Conservation (phyloP, 2,329 filamentous ascomycete genomes). For the Aspergillus awamori region DNA sequence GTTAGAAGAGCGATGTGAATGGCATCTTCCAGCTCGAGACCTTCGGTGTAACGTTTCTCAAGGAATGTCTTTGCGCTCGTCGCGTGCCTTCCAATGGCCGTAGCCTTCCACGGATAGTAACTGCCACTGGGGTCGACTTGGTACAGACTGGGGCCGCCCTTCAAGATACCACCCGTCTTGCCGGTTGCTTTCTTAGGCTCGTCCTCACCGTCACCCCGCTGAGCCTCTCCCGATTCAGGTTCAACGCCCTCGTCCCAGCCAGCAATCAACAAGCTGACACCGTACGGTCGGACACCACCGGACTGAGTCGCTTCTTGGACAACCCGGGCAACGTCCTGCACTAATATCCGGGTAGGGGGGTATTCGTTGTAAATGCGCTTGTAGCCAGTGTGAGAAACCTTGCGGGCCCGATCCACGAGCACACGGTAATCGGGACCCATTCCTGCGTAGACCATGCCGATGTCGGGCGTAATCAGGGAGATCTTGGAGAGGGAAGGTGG, state of each 20-base stretch:
- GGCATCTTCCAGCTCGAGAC: slow-evolving; percentile 93
- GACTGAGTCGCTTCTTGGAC: slow-evolving; percentile 99
- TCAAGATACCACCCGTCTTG: slow-evolving; percentile 93
- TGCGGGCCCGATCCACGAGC: slow-evolving; percentile 94
- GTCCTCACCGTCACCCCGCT: slow-evolving; percentile 56
- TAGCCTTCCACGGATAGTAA: slow-evolving; percentile 99
- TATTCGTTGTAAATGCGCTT: slow-evolving; percentile 99
- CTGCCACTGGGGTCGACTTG: slow-evolving; percentile 98
- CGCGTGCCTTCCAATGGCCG: slow-evolving; percentile 97
- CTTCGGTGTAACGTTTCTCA: slow-evolving; percentile 98
- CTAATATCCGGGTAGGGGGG: slow-evolving; percentile 97
- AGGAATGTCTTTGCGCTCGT: slow-evolving; percentile 98
- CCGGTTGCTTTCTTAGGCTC: slow-evolving; percentile 72
- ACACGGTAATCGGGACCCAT: slow-evolving; percentile 99
- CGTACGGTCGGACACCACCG: slow-evolving; percentile 94
- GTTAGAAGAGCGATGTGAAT: slow-evolving; percentile 97
- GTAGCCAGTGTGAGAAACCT: slow-evolving; percentile 97
- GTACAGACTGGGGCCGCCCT: slow-evolving; percentile 95
- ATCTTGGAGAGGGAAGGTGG: slow-evolving; percentile 94
- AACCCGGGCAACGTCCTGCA: slow-evolving; percentile 94
- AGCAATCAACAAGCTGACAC: slow-evolving; percentile 91
- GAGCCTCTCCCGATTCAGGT: slow-evolving; percentile 72
- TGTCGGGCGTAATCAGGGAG: slow-evolving; percentile 96
- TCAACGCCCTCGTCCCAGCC: slow-evolving; percentile 98
- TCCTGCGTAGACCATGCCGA: slow-evolving; percentile 98